phyloP scores from a whole-genome alignment of 306 rosid genomes.

The Dalbergia cultrata region DNA sequence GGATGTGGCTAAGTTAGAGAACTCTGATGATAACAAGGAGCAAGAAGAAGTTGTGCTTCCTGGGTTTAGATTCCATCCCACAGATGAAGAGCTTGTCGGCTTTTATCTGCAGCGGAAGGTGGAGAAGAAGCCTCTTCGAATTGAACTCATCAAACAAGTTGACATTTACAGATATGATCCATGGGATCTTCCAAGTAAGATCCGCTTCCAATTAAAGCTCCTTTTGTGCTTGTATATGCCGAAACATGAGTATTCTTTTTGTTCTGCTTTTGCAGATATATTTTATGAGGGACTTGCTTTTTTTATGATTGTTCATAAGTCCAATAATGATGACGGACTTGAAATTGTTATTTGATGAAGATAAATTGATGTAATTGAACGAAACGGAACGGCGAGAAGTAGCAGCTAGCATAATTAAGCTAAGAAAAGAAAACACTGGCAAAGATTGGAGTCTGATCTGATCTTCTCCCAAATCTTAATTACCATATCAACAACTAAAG shows the following conservation, averaged over 20 bases:
- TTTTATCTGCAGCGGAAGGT: constrained; percentile 80
- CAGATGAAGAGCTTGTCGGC: constrained; percentile 94
- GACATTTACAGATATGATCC: constrained; percentile 95
- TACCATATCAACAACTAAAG: no score
- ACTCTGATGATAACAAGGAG: constrained; percentile 1
- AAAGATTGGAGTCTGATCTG: neutral
- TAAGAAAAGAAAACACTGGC: neutral
- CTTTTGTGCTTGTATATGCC: no score
- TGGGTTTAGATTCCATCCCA: constrained; percentile 93
- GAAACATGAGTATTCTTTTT: no score
- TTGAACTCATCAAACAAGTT: constrained; percentile 87
- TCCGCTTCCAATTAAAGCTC: neutral
- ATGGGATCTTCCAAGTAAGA: constrained; percentile 98
- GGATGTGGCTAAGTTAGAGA: constrained; percentile 38
- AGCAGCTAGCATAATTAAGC: neutral
- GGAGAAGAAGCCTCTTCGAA: constrained; percentile 68
- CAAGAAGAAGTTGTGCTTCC: constrained; percentile 72
- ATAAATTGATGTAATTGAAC: constrained; percentile 10
- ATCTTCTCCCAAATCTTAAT: no score
- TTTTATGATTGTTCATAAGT: neutral
- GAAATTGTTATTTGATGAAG: neutral
- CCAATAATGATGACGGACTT: neutral
- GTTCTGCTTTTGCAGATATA: neutral
- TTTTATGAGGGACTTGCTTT: neutral
- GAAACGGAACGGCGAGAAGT: neutral